These are phyloP conservation scores for Xylaria sp. DNA, from an alignment of 2,329 filamentous ascomycete species.

Conservation along the genomic window DNA sequence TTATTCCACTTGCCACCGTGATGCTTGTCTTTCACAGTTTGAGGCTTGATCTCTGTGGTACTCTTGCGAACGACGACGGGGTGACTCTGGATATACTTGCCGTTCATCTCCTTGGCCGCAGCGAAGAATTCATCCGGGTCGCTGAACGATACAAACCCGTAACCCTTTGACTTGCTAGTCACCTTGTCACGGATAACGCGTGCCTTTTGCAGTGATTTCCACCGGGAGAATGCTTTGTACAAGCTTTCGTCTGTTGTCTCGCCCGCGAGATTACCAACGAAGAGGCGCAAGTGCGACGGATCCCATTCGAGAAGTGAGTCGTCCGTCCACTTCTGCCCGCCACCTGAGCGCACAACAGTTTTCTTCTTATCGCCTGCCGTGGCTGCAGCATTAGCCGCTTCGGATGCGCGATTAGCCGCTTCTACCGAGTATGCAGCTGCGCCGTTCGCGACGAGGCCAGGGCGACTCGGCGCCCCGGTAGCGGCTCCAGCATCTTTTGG, in stretches of 20 bases:
- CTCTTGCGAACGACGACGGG: slow-evolving; percentile 88
- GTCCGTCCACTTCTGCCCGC: slow-evolving; percentile 93
- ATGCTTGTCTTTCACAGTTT: slow-evolving; percentile 68
- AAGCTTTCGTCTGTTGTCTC: slow-evolving; percentile 97
- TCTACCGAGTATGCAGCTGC: slow-evolving; percentile 54
- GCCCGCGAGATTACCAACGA: slow-evolving; percentile 95
- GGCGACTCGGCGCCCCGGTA: slow-evolving; percentile 40
- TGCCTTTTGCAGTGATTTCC: slow-evolving; percentile 89
- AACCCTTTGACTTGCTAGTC: slow-evolving; percentile 95
- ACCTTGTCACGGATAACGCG: slow-evolving; percentile 95
- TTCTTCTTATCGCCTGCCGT: slow-evolving; percentile 73
- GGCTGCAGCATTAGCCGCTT: slow-evolving; percentile 55
- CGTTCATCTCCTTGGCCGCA: slow-evolving; percentile 97
- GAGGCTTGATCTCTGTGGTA: slow-evolving; percentile 89
- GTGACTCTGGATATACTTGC: slow-evolving; percentile 98
- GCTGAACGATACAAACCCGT: slow-evolving; percentile 94
- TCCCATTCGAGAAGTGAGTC: slow-evolving; percentile 93
- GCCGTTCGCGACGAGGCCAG: slow-evolving; percentile 43
- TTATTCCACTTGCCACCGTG: slow-evolving; percentile 47
- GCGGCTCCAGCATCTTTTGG: slow-evolving; percentile 62
- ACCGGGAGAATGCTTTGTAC: slow-evolving; percentile 91
- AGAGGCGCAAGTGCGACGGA: slow-evolving; percentile 90
- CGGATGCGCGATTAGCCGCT: slow-evolving; percentile 47
- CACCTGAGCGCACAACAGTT: slow-evolving; percentile 88
- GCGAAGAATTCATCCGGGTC: slow-evolving; percentile 97